Conservation (phyloP, 2,329 filamentous ascomycete genomes). For the Xylaria arbuscula region DNA sequence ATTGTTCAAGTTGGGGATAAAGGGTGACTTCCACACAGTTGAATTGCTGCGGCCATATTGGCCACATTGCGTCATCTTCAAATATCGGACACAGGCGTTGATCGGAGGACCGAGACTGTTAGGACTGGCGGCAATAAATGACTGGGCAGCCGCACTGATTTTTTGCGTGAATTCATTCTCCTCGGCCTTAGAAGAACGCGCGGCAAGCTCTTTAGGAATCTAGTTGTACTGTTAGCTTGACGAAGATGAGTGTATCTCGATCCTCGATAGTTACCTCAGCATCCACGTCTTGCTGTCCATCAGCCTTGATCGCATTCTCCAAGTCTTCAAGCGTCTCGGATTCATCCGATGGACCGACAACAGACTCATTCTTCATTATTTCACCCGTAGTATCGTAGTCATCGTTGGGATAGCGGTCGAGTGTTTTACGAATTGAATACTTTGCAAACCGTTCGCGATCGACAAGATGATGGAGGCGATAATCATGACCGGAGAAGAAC, state of each 20-base stretch:
- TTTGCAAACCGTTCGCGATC: constrained; percentile 40
- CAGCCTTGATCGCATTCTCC: constrained; percentile 36
- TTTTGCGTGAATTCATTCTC: constrained; percentile 36
- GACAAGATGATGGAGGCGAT: constrained; percentile 4
- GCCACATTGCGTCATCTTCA: constrained; percentile 44
- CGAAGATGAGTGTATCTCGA: background rate
- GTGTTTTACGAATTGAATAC: constrained; percentile 39
- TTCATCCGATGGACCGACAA: constrained; percentile 16
- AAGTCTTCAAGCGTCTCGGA: constrained; percentile 27
- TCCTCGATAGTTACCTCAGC: constrained; percentile 38
- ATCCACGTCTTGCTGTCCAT: constrained; percentile 44
- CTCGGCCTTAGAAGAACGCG: background rate
- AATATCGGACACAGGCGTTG: constrained; percentile 41
- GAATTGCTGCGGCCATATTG: constrained; percentile 42
- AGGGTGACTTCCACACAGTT: constrained; percentile 43
- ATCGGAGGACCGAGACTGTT: constrained; percentile 47
- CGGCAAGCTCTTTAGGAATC: constrained; percentile 22
- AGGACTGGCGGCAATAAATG: constrained; percentile 43
- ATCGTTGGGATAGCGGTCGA: constrained; percentile 34
- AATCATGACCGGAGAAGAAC: constrained; percentile 27
- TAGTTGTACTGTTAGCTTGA: constrained; percentile 8
- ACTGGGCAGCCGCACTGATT: constrained; percentile 40
- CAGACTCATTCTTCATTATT: constrained; percentile 36
- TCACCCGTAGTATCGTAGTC: constrained; percentile 37
- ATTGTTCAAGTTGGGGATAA: constrained; percentile 41